Evolutionary conservation across 2,329 filamentous ascomycete genomes (phyloP).

Genomic region (Chaetoscypha palmicola): DNA sequence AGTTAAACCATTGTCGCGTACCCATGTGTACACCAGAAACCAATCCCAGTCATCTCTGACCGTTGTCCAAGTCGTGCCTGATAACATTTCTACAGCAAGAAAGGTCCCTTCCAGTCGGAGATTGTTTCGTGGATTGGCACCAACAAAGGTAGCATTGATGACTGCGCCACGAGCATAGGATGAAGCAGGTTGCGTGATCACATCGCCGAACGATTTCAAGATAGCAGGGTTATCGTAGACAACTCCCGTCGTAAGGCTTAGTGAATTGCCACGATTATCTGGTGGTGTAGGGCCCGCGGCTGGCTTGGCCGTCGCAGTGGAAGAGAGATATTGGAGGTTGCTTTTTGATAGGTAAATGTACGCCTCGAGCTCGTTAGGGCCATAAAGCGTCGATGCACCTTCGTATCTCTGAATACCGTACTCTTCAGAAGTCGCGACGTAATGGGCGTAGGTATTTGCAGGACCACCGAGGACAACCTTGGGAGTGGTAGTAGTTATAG

Average conservation of each 20-base stretch:
- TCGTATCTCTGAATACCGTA: constrained; percentile 85
- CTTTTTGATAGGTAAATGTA: constrained; percentile 81
- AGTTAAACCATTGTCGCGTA: constrained; percentile 58
- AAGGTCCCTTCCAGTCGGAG: constrained; percentile 72
- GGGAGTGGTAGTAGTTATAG: constrained; percentile 40
- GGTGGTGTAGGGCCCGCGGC: constrained; percentile 59
- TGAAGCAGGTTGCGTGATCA: constrained; percentile 46
- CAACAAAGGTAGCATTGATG: constrained; percentile 67
- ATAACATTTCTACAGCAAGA: constrained; percentile 63
- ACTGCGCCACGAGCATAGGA: constrained; percentile 53
- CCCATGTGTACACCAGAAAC: constrained; percentile 77
- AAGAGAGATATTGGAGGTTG: constrained; percentile 59
- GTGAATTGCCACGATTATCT: constrained; percentile 67
- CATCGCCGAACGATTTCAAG: constrained; percentile 63
- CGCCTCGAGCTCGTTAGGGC: constrained; percentile 72
- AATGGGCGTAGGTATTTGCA: constrained; percentile 82
- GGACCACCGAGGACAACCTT: constrained; percentile 80
- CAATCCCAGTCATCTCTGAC: constrained; percentile 74
- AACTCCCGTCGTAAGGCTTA: constrained; percentile 75
- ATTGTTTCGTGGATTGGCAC: constrained; percentile 85
- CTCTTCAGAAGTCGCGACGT: constrained; percentile 70
- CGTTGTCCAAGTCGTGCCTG: constrained; percentile 49
- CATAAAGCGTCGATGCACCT: constrained; percentile 87
- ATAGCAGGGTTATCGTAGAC: constrained; percentile 63
- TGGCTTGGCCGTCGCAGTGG: constrained; percentile 38